Evolutionary conservation across 768 basidiomycete genomes (phyloP).

Genomic region (Trametes maxima): DNA sequence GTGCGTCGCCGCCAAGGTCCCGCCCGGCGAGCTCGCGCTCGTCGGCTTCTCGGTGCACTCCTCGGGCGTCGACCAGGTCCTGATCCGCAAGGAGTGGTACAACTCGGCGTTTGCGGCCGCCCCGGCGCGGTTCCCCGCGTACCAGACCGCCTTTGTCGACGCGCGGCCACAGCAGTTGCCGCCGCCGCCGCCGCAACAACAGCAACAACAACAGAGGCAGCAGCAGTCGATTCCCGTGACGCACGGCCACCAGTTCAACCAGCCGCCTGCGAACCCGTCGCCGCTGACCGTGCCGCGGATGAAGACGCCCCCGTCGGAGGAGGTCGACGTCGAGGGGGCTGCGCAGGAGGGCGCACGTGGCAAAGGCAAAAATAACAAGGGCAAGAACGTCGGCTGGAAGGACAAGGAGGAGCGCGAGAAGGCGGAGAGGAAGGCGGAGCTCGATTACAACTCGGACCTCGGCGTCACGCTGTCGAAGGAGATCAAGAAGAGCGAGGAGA

Average conservation of each 20-base stretch:
- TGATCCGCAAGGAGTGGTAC: slow-evolving; percentile 86
- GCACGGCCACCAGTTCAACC: slow-evolving; percentile 15
- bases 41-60: slow-evolving; percentile 90
- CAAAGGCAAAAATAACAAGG: slow-evolving; percentile 51
- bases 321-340: slow-evolving; percentile 64
- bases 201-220: slow-evolving; percentile 19
- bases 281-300: slow-evolving; percentile 38
- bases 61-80: slow-evolving; percentile 85
- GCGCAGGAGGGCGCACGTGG: slow-evolving; percentile 60
- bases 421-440: slow-evolving; percentile 38
- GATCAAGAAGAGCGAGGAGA: slow-evolving; percentile 84
- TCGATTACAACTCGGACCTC: slow-evolving; percentile 44
- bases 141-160: slow-evolving; percentile 32
- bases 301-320: slow-evolving; percentile 76
- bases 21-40: slow-evolving; percentile 74
- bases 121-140: slow-evolving; percentile 63
- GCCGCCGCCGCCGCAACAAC: slow-evolving; percentile 15
- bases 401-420: slow-evolving; percentile 54
- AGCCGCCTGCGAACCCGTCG: slow-evolving; percentile 23
- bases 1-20: slow-evolving; percentile 79
- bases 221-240: slow-evolving; percentile 17
- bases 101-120: slow-evolving; percentile 63
- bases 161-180: slow-evolving; percentile 15
- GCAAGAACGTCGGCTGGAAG: slow-evolving; percentile 66
- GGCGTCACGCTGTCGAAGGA: slow-evolving; percentile 68